Conservation (phyloP, 129 eudicot species). For the Smallanthus sonchifolius region DNA sequence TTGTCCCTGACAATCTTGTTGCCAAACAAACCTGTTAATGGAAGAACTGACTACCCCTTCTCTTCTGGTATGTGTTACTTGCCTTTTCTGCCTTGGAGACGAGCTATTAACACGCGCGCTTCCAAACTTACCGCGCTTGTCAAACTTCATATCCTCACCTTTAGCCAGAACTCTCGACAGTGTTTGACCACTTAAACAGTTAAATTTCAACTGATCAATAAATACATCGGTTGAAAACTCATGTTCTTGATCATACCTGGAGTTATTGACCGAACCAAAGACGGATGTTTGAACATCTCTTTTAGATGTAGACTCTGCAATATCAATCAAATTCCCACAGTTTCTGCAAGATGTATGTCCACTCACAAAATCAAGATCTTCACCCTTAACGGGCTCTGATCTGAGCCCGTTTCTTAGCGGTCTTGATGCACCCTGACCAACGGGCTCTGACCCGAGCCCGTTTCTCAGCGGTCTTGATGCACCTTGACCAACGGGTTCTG, state of each 20-base stretch:
- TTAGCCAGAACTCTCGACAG: conserved; percentile 28
- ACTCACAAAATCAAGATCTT: conserved; percentile 10
- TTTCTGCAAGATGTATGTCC: conserved; percentile 47
- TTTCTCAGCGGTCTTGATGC: too few species aligned
- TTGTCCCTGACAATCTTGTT: conserved; percentile 18
- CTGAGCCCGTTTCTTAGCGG: too few species aligned
- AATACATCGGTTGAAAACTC: neutral
- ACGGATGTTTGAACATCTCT: conserved; percentile 28
- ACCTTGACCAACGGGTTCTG: too few species aligned
- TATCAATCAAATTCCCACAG: conserved; percentile 50
- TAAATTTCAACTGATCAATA: neutral
- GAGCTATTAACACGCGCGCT: conserved; percentile 30
- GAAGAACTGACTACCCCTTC: neutral
- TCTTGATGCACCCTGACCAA: too few species aligned
- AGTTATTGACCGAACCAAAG: neutral
- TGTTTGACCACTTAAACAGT: conserved; percentile 29
- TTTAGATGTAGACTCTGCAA: conserved; percentile 23
- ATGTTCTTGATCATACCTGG: conserved; percentile 26
- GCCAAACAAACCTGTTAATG: neutral
- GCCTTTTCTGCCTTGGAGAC: conserved; percentile 54
- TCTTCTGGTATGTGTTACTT: conserved; percentile 27
- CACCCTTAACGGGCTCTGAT: too few species aligned
- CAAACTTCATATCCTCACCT: conserved; percentile 29
- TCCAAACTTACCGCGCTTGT: conserved; percentile 12
- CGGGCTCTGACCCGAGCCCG: too few species aligned